Percentiles rank a stretch among this genome's conserved stretches.
Conservation (phyloP, 768 basidiomycete species). For the Suillus spraguei region DNA sequence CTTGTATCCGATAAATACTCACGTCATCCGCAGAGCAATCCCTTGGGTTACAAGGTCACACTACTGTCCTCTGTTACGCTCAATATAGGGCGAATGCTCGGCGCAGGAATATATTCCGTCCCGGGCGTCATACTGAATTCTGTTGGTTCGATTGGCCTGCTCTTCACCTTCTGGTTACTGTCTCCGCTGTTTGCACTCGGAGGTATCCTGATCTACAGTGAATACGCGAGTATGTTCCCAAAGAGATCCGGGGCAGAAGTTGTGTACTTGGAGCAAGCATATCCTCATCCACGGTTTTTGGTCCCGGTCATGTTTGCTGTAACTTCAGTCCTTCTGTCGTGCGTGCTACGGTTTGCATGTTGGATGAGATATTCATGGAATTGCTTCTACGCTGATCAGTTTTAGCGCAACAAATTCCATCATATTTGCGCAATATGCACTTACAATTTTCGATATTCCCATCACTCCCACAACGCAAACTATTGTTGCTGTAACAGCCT, state of each 20-base stretch:
- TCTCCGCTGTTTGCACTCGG: slow-evolving; percentile 11
- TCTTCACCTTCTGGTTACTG: slow-evolving; percentile 9
- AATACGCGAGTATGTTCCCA: slow-evolving; percentile 50
- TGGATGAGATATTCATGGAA: neutral
- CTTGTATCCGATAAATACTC: neutral
- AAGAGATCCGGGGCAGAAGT: slow-evolving; percentile 52
- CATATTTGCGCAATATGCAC: slow-evolving; percentile 29
- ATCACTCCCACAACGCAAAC: slow-evolving; percentile 24
- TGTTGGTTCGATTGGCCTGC: slow-evolving; percentile 10
- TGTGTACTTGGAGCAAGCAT: slow-evolving; percentile 42
- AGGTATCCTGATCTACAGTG: slow-evolving; percentile 34
- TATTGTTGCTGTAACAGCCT: slow-evolving; percentile 22
- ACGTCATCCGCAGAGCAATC: slow-evolving; percentile 8
- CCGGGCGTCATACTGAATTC: slow-evolving; percentile 12
- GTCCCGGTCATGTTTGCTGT: slow-evolving; percentile 47
- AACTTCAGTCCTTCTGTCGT: slow-evolving; percentile 27
- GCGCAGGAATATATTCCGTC: slow-evolving; percentile 13
- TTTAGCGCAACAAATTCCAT: slow-evolving; percentile 26
- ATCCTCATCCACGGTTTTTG: slow-evolving; percentile 27
- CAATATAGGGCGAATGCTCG: slow-evolving; percentile 10
- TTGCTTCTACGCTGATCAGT: slow-evolving; percentile 4
- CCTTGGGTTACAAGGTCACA: slow-evolving; percentile 12
- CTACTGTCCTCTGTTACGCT: slow-evolving; percentile 11
- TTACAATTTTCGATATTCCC: slow-evolving; percentile 20
- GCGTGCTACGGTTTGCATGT: slow-evolving; percentile 10